Evolutionary conservation across 768 basidiomycete species (phyloP), one percentile per base, ranked within the genome.

Genomic region (Holtermannia corniformis): DNA sequence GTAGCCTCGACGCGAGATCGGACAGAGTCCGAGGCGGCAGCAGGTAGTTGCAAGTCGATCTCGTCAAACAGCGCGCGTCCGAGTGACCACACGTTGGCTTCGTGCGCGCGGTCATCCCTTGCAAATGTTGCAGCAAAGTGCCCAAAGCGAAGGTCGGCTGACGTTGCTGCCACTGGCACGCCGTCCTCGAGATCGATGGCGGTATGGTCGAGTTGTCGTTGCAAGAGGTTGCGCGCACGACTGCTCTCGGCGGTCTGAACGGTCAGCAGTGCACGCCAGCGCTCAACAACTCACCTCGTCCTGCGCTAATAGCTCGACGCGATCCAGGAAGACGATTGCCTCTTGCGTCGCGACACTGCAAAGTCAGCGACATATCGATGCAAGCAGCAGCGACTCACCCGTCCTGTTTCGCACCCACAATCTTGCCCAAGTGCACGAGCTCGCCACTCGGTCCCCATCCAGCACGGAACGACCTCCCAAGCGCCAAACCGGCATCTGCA

Each of bases 51-150:
- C 25, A 87, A 79, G 57, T 85, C 79, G 45, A 93, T 79, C 19
- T 80, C 79, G 72, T 97, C 95, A 65, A 96, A 99, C 0, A 99
- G 76, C 0, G 87, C 87, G 19, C 79, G 79, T 2, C 87, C 91
- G 0, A 97, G 81, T n/a, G 85, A 83, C 76, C 91, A 96, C 32
- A 96, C 71, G 5, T 78, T 78, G 0, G 89, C 86, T 62, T 89
- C 85, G 58, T 80, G 80, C 0, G 85, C 81, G 5, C 76, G 75
- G 60, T 93, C 86, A 21, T 81, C 80, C 4, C 80, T 72, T 4
- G 83, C 78, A 70, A 89, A 88, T 20, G 87, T 74, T 7, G 79
- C 72, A 3, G 79, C 76, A 64, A 92, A 90, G 4, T 88, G 85
- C 3, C 80, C 77, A 71, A 97, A 97, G 37, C 81, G 78, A 20